Conservation (phyloP, 345 rosid species). For the Citrus glauca region DNA sequence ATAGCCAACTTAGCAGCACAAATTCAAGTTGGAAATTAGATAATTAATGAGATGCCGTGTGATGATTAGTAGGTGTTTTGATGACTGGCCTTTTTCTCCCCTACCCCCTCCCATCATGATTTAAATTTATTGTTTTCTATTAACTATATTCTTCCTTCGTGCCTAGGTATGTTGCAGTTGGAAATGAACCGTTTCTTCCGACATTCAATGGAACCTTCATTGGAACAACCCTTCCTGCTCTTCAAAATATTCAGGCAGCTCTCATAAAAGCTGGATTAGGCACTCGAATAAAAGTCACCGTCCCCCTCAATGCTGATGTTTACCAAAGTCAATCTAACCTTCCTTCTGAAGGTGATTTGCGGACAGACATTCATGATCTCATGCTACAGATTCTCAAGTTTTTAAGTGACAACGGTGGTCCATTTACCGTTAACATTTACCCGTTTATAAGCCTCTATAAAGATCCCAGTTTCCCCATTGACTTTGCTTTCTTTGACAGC, state of each 20-base stretch:
- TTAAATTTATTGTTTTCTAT: background rate
- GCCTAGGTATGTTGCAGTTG: conserved; percentile 60
- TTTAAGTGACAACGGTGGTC: conserved; percentile 47
- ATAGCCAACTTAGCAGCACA: background rate
- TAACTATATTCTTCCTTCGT: background rate
- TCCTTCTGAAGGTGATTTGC: conserved; percentile 59
- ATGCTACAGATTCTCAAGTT: conserved; percentile 55
- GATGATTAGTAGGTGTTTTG: background rate
- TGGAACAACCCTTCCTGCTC: conserved; percentile 53
- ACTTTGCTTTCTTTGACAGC: conserved; percentile 63
- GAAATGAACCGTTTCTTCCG: conserved; percentile 64
- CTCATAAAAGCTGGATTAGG: conserved; percentile 60
- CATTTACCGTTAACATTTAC: conserved; percentile 58
- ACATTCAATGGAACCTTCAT: conserved; percentile 48
- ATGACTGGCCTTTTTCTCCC: background rate
- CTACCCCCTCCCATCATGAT: background rate
- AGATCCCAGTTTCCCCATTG: conserved; percentile 56
- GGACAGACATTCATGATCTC: conserved; percentile 45
- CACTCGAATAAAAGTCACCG: conserved; percentile 50
- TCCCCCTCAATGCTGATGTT: conserved; percentile 67
- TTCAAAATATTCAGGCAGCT: conserved; percentile 61
- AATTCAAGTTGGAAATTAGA: background rate
- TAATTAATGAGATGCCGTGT: background rate
- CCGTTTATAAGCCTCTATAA: conserved; percentile 67
- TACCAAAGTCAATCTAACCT: conserved; percentile 36